These are phyloP conservation scores for Thielaviopsis ethacetica DNA, from an alignment of 2,329 filamentous ascomycete species.

Conservation along the genomic window DNA sequence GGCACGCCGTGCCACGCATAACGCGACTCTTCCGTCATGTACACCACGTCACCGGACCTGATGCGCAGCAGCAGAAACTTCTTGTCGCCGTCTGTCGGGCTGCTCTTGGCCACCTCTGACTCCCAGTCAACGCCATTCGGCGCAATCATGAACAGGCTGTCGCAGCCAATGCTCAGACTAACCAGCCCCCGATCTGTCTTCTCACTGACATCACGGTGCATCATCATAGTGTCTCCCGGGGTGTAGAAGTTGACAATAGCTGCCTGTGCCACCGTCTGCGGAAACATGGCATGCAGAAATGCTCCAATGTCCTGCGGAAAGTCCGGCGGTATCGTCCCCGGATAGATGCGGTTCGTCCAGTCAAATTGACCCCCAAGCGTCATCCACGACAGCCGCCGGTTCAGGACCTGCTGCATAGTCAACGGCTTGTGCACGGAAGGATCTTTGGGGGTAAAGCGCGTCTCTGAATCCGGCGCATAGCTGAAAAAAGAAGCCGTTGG, in stretches of 20 bases:
- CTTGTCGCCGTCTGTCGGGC: conserved; percentile 20
- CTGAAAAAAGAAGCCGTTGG: conserved; percentile 36
- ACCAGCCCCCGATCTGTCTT: conserved; percentile 61
- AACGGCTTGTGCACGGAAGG: conserved; percentile 59
- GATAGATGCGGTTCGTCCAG: conserved; percentile 80
- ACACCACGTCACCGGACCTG: conserved; percentile 72
- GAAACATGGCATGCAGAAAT: conserved; percentile 56
- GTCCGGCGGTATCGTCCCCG: conserved; percentile 43
- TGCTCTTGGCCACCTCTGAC: conserved; percentile 14
- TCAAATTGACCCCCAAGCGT: conserved; percentile 93
- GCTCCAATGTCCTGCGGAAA: conserved; percentile 60
- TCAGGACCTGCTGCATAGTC: conserved; percentile 50
- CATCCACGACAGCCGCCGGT: conserved; percentile 77
- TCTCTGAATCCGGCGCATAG: conserved; percentile 30
- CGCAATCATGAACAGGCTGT: conserved; percentile 74
- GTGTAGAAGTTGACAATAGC: conserved; percentile 91
- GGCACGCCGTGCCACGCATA: conserved; percentile 95
- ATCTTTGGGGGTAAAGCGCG: conserved; percentile 51
- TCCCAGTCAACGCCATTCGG: conserved; percentile 30
- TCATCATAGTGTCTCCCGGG: conserved; percentile 76
- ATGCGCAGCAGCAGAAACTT: conserved; percentile 47
- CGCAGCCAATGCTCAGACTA: conserved; percentile 79
- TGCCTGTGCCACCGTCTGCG: conserved; percentile 63
- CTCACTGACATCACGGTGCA: conserved; percentile 90
- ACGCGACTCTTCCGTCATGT: conserved; percentile 68